A percentile compares a stretch with the other conserved stretches of the same genome.
Evolutionary conservation across 352 stramenopile genomes (phyloP).

Genomic region (Thraustochytrium sp.): DNA sequence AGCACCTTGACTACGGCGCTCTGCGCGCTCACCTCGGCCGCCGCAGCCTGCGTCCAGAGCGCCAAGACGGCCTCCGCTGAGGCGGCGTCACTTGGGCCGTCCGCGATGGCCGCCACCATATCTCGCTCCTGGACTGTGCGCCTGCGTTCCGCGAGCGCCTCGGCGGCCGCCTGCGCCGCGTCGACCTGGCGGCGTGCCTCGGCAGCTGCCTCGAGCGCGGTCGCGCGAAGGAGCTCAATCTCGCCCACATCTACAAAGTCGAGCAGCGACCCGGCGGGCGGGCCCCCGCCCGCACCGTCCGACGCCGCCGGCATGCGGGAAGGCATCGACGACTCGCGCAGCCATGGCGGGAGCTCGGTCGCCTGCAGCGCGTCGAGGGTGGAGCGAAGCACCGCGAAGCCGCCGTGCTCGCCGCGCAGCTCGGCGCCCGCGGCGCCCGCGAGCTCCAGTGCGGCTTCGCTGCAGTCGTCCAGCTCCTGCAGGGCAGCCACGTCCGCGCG

Average conservation of each 20-base stretch:
- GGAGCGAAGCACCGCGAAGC: not conserved
- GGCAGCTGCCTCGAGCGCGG: not conserved
- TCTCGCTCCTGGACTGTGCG: not conserved
- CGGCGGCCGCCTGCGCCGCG: not conserved
- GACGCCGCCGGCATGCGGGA: not conserved
- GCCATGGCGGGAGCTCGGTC: not conserved
- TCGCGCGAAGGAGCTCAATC: not conserved
- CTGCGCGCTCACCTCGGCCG: not conserved
- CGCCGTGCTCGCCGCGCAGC: not conserved
- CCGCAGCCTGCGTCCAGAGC: not conserved
- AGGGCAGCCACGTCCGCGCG: not conserved
- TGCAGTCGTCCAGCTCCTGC: not conserved
- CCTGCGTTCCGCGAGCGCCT: not conserved
- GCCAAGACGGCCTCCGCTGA: not conserved
- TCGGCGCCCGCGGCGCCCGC: not conserved
- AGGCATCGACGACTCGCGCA: not conserved
- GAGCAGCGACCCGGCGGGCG: not conserved
- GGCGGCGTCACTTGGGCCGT: not conserved
- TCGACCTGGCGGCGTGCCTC: not conserved
- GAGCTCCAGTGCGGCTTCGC: not conserved
- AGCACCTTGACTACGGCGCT: not conserved
- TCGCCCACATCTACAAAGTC: not conserved
- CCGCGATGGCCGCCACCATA: not conserved
- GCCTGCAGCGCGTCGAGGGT: not conserved
- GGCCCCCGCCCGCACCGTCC: not conserved